Percentiles rank a stretch among this genome's conserved stretches.
phyloP scores from a whole-genome alignment of 2,329 filamentous ascomycete species.

The Neofusicoccum cordaticola region DNA sequence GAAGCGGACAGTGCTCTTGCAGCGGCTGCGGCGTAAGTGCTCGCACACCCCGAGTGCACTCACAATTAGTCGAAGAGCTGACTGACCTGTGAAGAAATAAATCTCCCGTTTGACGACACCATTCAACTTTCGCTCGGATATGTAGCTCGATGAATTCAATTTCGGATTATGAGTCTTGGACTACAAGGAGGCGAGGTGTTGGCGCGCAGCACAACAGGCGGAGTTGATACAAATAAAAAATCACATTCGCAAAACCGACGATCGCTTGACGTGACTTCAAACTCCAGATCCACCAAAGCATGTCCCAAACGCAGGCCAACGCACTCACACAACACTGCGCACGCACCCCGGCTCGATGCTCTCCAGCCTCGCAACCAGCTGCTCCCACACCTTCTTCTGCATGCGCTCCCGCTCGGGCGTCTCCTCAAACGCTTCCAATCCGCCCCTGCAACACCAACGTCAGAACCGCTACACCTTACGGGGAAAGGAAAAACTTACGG shows the following conservation, averaged over 20 bases:
- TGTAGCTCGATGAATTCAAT: not conserved
- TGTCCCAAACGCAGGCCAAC: not conserved
- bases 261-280: not conserved
- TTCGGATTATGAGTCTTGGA: not conserved
- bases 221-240: too few relatives aligned
- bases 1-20: not conserved
- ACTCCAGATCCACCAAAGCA: not conserved
- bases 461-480: not conserved
- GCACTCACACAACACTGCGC: not conserved
- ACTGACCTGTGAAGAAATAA: not conserved
- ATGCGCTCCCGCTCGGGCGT: not conserved
- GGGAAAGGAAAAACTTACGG: conserved; percentile 18
- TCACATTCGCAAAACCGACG: not conserved
- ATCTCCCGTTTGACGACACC: not conserved
- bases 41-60: not conserved
- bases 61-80: not conserved
- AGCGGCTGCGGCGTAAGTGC: conserved; percentile 3
- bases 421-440: conserved; percentile 17
- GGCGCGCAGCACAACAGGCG: not conserved
- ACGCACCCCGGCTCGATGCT: conserved; percentile 20
- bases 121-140: too few relatives aligned
- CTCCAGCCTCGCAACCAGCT: conserved; percentile 24
- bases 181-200: not conserved
- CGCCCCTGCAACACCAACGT: not conserved
- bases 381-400: conserved; percentile 19